phyloP scores from a whole-genome alignment of 75 land plant species.

The Isoetes taiwanensis region DNA sequence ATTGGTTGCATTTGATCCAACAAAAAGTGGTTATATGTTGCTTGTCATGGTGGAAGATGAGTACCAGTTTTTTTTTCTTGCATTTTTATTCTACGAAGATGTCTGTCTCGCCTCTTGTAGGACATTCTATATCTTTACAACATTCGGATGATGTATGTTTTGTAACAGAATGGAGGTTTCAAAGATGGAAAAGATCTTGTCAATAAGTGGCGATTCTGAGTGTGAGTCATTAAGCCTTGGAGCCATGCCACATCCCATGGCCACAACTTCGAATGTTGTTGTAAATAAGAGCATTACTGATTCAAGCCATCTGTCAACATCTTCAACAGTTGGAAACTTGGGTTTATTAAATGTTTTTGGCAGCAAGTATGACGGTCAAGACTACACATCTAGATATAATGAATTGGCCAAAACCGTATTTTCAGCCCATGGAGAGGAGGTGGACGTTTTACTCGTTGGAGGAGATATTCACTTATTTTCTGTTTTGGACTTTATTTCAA shows the following conservation, averaged over 20 bases:
- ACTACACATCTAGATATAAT: conserved; percentile 45
- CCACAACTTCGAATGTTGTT: conserved; percentile 68
- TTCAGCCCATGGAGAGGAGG: conserved; percentile 87
- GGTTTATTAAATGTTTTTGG: neutral
- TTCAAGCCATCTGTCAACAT: conserved; percentile 19
- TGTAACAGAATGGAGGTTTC: conserved; percentile 88
- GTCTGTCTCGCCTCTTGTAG: conserved; percentile 24
- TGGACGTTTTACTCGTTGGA: conserved; percentile 60
- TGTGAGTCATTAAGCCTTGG: conserved; percentile 44
- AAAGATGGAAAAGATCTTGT: conserved; percentile 75
- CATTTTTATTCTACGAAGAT: neutral
- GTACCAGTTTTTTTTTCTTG: neutral
- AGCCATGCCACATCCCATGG: conserved; percentile 56
- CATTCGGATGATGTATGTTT: conserved; percentile 83
- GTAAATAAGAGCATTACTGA: conserved; percentile 64
- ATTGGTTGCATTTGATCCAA: conserved; percentile 97
- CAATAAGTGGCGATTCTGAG: conserved; percentile 84
- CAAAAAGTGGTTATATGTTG: conserved; percentile 80
- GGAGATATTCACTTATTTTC: conserved; percentile 84
- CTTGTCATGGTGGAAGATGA: conserved; percentile 86
- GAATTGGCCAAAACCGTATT: conserved; percentile 60
- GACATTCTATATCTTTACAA: conserved; percentile 87
- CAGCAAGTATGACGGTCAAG: neutral
- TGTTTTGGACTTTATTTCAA: conserved; percentile 53
- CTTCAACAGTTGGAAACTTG: conserved; percentile 9